phyloP scores from a whole-genome alignment of 2,329 filamentous ascomycete genomes.

The Uncinocarpus reesii region DNA sequence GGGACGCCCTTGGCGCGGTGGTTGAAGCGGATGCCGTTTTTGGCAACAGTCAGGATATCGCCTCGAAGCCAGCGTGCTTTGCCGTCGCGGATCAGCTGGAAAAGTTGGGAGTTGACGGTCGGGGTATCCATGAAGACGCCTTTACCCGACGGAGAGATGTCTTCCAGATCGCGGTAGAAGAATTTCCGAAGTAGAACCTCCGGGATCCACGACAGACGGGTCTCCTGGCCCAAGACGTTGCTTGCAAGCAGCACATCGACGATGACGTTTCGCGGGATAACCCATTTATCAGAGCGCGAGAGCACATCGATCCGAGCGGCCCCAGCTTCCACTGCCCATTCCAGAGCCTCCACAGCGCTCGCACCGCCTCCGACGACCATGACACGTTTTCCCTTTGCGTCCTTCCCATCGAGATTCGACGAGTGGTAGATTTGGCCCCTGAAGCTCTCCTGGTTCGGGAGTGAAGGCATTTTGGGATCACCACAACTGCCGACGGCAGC shows the following conservation, averaged over 20 bases:
- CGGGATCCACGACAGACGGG: constrained; percentile 63
- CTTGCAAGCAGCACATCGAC: constrained; percentile 63
- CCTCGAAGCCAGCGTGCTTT: constrained; percentile 70
- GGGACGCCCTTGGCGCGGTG: constrained; percentile 61
- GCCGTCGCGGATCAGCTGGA: constrained; percentile 61
- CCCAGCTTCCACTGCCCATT: constrained; percentile 60
- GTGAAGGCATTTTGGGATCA: constrained; percentile 59
- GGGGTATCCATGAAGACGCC: constrained; percentile 76
- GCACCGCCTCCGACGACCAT: constrained; percentile 69
- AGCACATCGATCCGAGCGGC: constrained; percentile 62
- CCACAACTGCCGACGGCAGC: constrained; percentile 72
- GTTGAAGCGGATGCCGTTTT: constrained; percentile 59
- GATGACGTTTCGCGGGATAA: constrained; percentile 69
- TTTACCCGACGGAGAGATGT: constrained; percentile 58
- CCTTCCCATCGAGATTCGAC: constrained; percentile 60
- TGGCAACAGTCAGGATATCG: constrained; percentile 59
- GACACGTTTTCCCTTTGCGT: constrained; percentile 63
- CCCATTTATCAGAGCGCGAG: constrained; percentile 73
- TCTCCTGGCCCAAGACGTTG: constrained; percentile 73
- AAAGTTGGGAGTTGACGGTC: constrained; percentile 76
- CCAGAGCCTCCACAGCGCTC: constrained; percentile 70
- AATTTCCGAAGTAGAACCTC: constrained; percentile 63
- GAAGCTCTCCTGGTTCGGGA: constrained; percentile 63
- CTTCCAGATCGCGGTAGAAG: constrained; percentile 72
- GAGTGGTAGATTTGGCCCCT: constrained; percentile 65